Evolutionary conservation across 768 basidiomycete genomes (phyloP), one percentile per base, ranked within the genome.

Genomic region (Tricholoma hemisulphureum): DNA sequence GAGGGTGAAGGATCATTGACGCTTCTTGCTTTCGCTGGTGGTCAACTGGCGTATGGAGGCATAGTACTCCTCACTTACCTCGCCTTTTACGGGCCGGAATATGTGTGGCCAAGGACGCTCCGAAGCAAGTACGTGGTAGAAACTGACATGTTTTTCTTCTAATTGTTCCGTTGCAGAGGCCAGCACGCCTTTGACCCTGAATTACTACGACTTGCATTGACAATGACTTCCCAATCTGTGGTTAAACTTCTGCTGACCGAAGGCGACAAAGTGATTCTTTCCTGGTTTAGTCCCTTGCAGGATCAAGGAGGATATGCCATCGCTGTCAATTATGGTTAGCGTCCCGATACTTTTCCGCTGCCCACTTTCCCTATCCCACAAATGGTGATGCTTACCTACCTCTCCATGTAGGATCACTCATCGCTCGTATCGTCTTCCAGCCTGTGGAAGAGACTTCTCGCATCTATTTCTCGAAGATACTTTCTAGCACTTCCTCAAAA

Each of bases 181-280:
- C 28, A 11, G 37, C 29, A 26, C 23, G 29, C 26, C 53, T 6
- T 21, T n/a, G n/a, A 20, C 24, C 24, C 53, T 48, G 52, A 48
- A 35, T 51, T 43, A 5, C 48, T 53, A 7, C 73, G 75, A 20
- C 78, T 98, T 6, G 89, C 93, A 0, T 71, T 84, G 51, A 91
- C 89, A 0, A 91, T 98, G 85, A 94, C 93, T 20, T 79, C 79
- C 1, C 97, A 98, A 69, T 93, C 91, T 0, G 61, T 97, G 2
- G 79, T 98, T 61, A 99, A 99, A 70, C 97, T 98, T 70, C 83
- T 98, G 61, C 76, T 99, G 24, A 98, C 96, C 0, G 97, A 98
- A 67, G 94, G 93, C 3, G 97, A 99, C 71, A 93, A 97, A 66
- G 75, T 98, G 43, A 81, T 96, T 10, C 79, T 99, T 16, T 91